Evolutionary conservation across 192 early-diverging fungal genomes (phyloP), one percentile per base, ranked within the genome.

Genomic region (Oehlia diaphana): DNA sequence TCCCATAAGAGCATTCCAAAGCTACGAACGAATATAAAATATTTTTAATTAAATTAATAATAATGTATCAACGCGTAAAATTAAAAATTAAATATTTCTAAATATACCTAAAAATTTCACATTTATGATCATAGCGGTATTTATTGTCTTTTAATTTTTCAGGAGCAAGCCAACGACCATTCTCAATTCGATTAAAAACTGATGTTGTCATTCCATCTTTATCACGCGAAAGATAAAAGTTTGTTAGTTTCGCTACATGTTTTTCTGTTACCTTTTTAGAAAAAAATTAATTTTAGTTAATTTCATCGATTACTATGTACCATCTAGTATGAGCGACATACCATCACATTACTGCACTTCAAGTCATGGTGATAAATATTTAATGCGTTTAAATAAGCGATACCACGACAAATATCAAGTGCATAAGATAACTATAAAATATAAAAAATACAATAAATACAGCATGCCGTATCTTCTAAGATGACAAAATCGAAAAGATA

Each of bases 61-160:
- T 33, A 67, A 9, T 31, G 2, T 16, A 14, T 67, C 33, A 33
- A 13, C 16, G 1, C 9, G 5, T 19, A 35, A 19, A 12, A 68
- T 14, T 35, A 37, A 35, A 19, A 12, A 68, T 14, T 35, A 37
- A 68, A 39, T 3, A 0, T 19, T 35, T 42, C 7, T 0, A 42
- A 42, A 42, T 0, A 28, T 23, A 64, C 74, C 74, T 76, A 61
- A 69, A 79, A 23, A 79, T 62, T 70, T 79, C 77, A 79, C 77
- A 79, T 79, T 79, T 65, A 16, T n/a, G n/a, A 63, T 33, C 58
- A 62, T 79, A 71, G 0, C n/a, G 10, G 39, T 49, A 31, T 2
- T 6, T 12, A n/a, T 4, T 35, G 2, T 62, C 21, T 9, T 33
- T 44, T 23, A 79, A 33, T 53, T 79, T 79, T 44, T 79, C 77